Conservation (phyloP, 2,329 filamentous ascomycete species). For the Aspergillus latus region DNA sequence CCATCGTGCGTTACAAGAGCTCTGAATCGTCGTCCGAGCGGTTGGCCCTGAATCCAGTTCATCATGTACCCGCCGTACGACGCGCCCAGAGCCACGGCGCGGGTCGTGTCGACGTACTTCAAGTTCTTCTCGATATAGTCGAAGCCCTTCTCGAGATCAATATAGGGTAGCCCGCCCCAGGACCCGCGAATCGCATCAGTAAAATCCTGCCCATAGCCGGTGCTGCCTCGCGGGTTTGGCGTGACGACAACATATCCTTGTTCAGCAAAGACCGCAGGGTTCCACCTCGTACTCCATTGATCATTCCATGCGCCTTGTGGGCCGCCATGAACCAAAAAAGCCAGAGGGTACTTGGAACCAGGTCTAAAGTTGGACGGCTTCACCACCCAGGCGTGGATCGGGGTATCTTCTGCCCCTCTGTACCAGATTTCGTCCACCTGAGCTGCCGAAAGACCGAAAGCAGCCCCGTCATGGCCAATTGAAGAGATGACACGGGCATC, state of each 20-base stretch:
- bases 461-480: slow-evolving; percentile 34
- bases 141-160: slow-evolving; percentile 57
- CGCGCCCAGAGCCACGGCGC: slow-evolving; percentile 54
- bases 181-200: slow-evolving; percentile 53
- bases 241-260: slow-evolving; percentile 62
- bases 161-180: slow-evolving; percentile 57
- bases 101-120: slow-evolving; percentile 53
- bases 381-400: slow-evolving; percentile 49
- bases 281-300: slow-evolving; percentile 56
- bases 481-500: slow-evolving; percentile 41
- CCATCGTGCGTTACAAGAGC: slow-evolving; percentile 58
- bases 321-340: slow-evolving; percentile 56
- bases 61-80: slow-evolving; percentile 63
- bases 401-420: slow-evolving; percentile 45
- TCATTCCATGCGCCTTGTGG: slow-evolving; percentile 55
- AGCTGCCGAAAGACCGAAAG: slow-evolving; percentile 42
- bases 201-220: slow-evolving; percentile 57
- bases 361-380: slow-evolving; percentile 49
- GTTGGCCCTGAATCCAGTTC: slow-evolving; percentile 59
- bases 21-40: slow-evolving; percentile 57
- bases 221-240: slow-evolving; percentile 60
- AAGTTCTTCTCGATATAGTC: slow-evolving; percentile 53
- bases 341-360: slow-evolving; percentile 53
- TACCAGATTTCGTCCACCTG: slow-evolving; percentile 50
- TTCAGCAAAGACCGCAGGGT: slow-evolving; percentile 58